Conservation (phyloP, 257 asterid species). For the Rehmannia glutinosa region DNA sequence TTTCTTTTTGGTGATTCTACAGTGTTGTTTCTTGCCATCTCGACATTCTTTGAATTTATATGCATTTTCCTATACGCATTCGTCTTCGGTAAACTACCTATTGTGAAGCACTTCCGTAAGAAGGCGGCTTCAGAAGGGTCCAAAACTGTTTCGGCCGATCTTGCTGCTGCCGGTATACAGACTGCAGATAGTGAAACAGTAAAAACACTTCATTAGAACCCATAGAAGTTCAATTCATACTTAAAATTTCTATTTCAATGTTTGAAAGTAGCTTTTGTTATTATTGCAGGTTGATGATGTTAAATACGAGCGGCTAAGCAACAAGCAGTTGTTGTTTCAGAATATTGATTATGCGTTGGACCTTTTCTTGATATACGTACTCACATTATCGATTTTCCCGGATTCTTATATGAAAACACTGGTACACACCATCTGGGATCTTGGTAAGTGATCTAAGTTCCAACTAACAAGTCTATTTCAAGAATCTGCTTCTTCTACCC, state of each 20-base stretch:
- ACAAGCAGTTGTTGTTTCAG: conserved; percentile 39
- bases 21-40: conserved; percentile 65
- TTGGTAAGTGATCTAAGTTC: conserved; percentile 47
- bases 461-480: too few species aligned
- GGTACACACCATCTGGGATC: conserved; percentile 74
- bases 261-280: background rate
- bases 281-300: conserved; percentile 32
- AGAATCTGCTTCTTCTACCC: too few species aligned
- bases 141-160: conserved; percentile 78
- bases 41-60: conserved; percentile 61
- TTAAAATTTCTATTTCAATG: background rate
- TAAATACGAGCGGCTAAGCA: conserved; percentile 46
- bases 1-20: conserved; percentile 16
- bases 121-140: conserved; percentile 90
- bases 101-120: conserved; percentile 62
- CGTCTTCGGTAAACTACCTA: conserved; percentile 57
- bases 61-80: conserved; percentile 68
- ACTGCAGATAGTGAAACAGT: conserved; percentile 21
- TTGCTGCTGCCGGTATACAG: conserved; percentile 77
- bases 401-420: conserved; percentile 81
- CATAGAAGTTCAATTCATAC: background rate
- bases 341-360: conserved; percentile 60
- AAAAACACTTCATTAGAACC: background rate
- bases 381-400: conserved; percentile 83
- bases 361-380: conserved; percentile 48